Evolutionary conservation across 345 rosid species (phyloP), one percentile per base, ranked within the genome.

Genomic region (Linum lewisii): DNA sequence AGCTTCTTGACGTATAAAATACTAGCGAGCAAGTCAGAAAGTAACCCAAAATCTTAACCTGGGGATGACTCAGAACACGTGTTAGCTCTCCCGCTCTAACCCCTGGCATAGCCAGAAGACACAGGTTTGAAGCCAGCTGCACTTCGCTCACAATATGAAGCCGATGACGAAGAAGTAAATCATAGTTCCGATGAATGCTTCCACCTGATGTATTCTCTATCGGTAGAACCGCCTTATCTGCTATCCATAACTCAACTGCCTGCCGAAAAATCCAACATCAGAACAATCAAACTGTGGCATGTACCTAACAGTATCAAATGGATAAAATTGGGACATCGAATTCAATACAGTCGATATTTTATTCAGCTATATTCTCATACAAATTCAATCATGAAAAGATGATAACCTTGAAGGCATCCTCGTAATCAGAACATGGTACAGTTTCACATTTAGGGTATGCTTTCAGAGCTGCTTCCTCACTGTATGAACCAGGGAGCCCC

Each of bases 51-150:
- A 18, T 45, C 68, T 67, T 22, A 51, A 93, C 99, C 84, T 87
- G 90, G 55, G 97, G 97, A 68, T 93, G 99, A 75, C 99, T 89
- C 60, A 87, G 66, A 64, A 87, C 96, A 58, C 75, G 68, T 72
- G 81, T 84, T 47, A 93, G 20, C 18, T 93, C 96, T 64, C 82
- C 85, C 66, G 72, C 78, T 16, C 4, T 57, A 6, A 81, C 87
- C 56, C 97, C 97, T 56, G 88, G 87, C 64, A 85, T 73, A 47
- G 81, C 99, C 61, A 93, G 65, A 61, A 93, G 94, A 69, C 99
- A 89, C 68, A 89, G 97, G 60, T 84, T 81, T 89, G 92, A 73
- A 93, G 82, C 77, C 47, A 42, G 14, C 47, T 42, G 47, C 16
- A 42, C 16, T 16, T 42, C 47, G 16, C 47, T 16, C 15, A 42